phyloP scores from a whole-genome alignment of 257 asterid species.

The Jacaranda mimosifolia region DNA sequence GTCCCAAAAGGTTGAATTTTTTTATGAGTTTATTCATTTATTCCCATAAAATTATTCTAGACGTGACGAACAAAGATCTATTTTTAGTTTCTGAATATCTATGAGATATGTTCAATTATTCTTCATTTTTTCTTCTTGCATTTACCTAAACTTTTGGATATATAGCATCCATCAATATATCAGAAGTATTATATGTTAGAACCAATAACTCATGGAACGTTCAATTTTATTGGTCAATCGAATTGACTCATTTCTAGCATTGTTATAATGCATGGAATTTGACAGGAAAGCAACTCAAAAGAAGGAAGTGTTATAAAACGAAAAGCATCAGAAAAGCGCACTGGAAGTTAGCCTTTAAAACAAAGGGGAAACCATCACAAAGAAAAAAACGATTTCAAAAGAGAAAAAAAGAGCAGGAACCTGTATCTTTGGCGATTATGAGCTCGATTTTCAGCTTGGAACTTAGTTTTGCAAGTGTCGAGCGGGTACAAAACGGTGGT shows the following conservation, averaged over 20 bases:
- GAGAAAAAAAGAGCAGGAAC: conserved; percentile 39
- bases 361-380: not conserved
- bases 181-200: not conserved
- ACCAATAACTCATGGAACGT: not conserved
- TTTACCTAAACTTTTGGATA: conserved; percentile 7
- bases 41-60: not conserved
- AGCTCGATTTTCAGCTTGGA: conserved; percentile 91
- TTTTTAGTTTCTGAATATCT: not conserved
- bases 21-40: not conserved
- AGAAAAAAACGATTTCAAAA: not conserved
- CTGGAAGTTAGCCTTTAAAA: not conserved
- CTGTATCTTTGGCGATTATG: conserved; percentile 81
- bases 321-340: conserved; percentile 11
- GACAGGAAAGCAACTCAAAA: conserved; percentile 5
- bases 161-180: not conserved
- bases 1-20: not conserved
- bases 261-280: not conserved
- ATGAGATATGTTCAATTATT: not conserved
- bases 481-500: conserved; percentile 89
- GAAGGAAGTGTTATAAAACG: not conserved
- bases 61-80: not conserved
- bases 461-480: conserved; percentile 92
- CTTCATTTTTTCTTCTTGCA: not conserved
- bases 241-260: not conserved
- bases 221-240: not conserved